Evolutionary conservation across 2,329 filamentous ascomycete genomes (phyloP), one percentile per base, ranked within the genome.

Genomic region (Pseudomassariella vexata): DNA sequence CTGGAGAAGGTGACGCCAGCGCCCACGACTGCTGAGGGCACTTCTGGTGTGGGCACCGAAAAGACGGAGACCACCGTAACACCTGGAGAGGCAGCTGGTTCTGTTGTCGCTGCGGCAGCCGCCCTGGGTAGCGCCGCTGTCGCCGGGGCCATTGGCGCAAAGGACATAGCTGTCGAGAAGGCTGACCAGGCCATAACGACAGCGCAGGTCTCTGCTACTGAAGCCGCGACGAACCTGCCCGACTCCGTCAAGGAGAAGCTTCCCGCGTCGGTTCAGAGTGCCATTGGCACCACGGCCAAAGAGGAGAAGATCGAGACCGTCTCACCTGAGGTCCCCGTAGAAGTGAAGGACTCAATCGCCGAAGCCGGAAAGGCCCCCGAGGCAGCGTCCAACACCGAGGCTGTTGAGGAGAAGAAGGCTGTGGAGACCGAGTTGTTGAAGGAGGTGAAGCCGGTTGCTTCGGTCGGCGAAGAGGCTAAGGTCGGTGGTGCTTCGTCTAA

Each of bases 371-470:
- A 69, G 48, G 67, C 65, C 39, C 81, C 85, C 7, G 86, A 92
- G 59, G 85, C 85, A 20, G 75, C 82, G 21, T 72, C 73, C 34
- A 82, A 79, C 56, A 65, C 76, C 2, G 68, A 70, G 34, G 82
- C 79, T 12, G 83, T 92, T 6, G 62, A 73, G 40, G 84, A 89
- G 47, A 92, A 92, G 73, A 76, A 75, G 55, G 70, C 66, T 8
- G 69, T 88, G 5, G 86, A 94, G 63, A 58, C 74, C 17, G 82
- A 94, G 61, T 67, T 94, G 7, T 65, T 88, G 28, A 69, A 76
- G 42, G 74, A 83, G 55, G 69, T 79, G 39, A 66, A 71, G 55
- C 52, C 59, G 32, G 51, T 53, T 32, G 48, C 63, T 44, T 49
- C 54, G 9, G 44, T 50, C 0, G 48, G 38, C 23, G 60, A 55